phyloP scores from a whole-genome alignment of 1,284 basidiomycete genomes.

The Taiwanofungus camphoratus region DNA sequence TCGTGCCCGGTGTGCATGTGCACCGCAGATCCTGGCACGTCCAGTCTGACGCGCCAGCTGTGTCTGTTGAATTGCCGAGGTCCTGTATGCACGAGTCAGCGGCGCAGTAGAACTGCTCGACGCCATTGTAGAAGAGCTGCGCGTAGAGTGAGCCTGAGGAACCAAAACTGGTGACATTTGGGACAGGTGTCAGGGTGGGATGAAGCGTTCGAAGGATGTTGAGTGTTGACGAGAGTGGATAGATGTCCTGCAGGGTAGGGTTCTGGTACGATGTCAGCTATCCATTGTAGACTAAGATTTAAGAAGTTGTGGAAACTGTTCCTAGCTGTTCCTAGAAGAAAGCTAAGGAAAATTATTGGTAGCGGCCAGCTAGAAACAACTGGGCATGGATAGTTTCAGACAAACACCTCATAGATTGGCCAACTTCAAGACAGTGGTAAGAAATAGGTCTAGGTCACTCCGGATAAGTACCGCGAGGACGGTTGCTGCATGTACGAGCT shows the following conservation, averaged over 20 bases:
- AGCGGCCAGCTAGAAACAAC: no score
- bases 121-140: conserved; percentile 79
- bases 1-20: conserved; percentile 59
- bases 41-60: conserved; percentile 47
- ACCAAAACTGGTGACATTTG: conserved; percentile 60
- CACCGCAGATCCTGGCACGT: conserved; percentile 69
- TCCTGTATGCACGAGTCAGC: conserved; percentile 68
- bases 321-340: no score
- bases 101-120: conserved; percentile 80
- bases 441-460: no score
- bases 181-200: conserved; percentile 58
- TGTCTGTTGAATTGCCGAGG: conserved; percentile 29
- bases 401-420: no score
- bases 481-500: no score
- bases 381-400: no score
- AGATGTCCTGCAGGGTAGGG: conserved; percentile 72
- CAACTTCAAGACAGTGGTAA: no score
- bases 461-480: no score
- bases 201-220: conserved; percentile 76
- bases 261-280: conserved; percentile 42
- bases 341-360: no score
- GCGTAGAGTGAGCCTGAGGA: conserved; percentile 53
- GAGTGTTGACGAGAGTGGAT: conserved; percentile 59
- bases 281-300: background rate
- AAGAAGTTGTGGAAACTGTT: no score